A percentile compares a stretch with the other conserved stretches of the same genome.
phyloP scores from a whole-genome alignment of 768 basidiomycete genomes.

The Psilocybe cubensis region DNA sequence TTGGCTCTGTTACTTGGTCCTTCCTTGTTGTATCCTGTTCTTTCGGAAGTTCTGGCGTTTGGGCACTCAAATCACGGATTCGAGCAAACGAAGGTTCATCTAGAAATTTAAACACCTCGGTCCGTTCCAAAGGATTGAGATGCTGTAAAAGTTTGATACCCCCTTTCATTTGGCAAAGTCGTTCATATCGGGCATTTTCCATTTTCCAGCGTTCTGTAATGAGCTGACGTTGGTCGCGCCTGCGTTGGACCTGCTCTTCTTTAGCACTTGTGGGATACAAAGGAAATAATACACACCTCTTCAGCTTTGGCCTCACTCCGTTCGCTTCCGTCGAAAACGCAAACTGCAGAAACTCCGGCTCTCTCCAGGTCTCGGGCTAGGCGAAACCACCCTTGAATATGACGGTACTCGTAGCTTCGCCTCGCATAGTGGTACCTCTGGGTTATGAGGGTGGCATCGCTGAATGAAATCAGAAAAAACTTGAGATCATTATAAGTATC shows the following conservation, averaged over 20 bases:
- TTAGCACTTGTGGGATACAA: neutral
- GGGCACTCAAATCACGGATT: neutral
- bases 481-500: slow-evolving; percentile 6
- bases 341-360: slow-evolving; percentile 60
- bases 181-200: slow-evolving; percentile 58
- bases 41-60: neutral
- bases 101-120: slow-evolving; percentile 14
- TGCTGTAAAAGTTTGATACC: slow-evolving; percentile 41
- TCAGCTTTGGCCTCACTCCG: slow-evolving; percentile 68
- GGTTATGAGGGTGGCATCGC: slow-evolving; percentile 86
- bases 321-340: slow-evolving; percentile 79
- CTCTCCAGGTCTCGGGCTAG: slow-evolving; percentile 66
- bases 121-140: slow-evolving; percentile 24
- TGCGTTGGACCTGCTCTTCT: slow-evolving; percentile 52
- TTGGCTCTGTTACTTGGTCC: too few relatives aligned
- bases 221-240: slow-evolving; percentile 52
- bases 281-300: slow-evolving; percentile 53
- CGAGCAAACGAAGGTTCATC: neutral
- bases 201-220: slow-evolving; percentile 55
- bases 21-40: neutral
- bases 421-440: slow-evolving; percentile 80
- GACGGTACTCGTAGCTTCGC: slow-evolving; percentile 63
- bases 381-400: slow-evolving; percentile 80
- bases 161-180: slow-evolving; percentile 49
- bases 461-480: slow-evolving; percentile 28